Percentiles rank a stretch among this genome's conserved stretches.
These are phyloP conservation scores for Echium plantagineum DNA, from an alignment of 257 asterid species.

Conservation along the genomic window DNA sequence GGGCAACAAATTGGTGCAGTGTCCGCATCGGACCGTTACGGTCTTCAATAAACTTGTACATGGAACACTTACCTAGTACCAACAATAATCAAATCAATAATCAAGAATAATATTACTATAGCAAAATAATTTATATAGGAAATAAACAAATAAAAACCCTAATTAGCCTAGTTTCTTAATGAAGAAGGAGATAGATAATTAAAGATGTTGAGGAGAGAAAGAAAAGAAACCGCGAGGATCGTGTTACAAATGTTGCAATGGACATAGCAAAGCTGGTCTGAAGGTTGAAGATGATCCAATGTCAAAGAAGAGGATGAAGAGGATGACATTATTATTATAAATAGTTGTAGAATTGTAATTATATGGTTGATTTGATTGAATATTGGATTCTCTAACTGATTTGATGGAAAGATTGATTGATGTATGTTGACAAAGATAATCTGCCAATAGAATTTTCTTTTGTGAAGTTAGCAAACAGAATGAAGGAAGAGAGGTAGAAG, in stretches of 20 bases:
- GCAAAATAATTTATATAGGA: too few species aligned
- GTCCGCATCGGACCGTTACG: constrained; percentile 40
- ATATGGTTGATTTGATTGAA: constrained; percentile 16
- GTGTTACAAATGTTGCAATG: constrained; percentile 41
- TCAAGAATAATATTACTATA: too few species aligned
- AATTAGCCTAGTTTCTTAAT: too few species aligned
- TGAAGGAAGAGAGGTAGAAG: constrained; percentile 1
- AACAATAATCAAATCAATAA: not conserved
- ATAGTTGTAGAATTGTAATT: constrained; percentile 7
- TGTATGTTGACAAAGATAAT: constrained; percentile 19
- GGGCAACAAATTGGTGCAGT: constrained; percentile 34
- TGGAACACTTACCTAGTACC: constrained; percentile 35
- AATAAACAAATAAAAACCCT: too few species aligned
- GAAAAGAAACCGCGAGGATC: constrained; percentile 28
- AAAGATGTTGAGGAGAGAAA: not conserved
- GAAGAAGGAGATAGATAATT: too few species aligned
- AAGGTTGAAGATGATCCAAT: constrained; percentile 31
- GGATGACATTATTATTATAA: constrained; percentile 20
- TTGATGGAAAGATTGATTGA: constrained; percentile 28
- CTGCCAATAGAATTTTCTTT: constrained; percentile 22
- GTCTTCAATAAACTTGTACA: constrained; percentile 36
- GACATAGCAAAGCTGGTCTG: constrained; percentile 40
- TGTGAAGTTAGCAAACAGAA: constrained; percentile 1
- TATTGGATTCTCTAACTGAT: not conserved
- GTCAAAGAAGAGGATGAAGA: constrained; percentile 21